Base-by-base conservation (phyloP, 1,139 yeast species). In the Dujonia santamariae region DNA sequence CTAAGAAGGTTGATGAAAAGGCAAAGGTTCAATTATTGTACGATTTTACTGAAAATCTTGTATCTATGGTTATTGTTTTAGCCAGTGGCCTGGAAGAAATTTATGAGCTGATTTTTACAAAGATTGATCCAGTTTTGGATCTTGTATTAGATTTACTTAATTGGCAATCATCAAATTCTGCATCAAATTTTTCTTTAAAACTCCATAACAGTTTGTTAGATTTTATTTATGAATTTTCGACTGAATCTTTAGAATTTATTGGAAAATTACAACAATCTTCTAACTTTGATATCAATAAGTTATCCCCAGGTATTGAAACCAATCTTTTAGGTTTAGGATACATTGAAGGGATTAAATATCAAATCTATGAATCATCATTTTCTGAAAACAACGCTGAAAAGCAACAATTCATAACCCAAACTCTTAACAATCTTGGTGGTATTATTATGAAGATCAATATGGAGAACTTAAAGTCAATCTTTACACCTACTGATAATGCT, bases 21-120 rank as follows among this genome's bases (percentile, higher is more conserved):
- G 66, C 71, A 15, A 67, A 63, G 42, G 53, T 57, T 31, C 68
- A 70, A 37, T 52, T 79, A 36, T 58, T 84, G 33, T 77, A 72
- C 47, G 90, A 81, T 42, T 80, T 76, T 47, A 64, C 83, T 1
- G 97, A 88, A 44, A 88, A 87, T 50, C 52, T 88, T 26, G 54
- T 86, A 27, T 80, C 92, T 1, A 67, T 90, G 34, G 55, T 81
- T 6, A 78, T 83, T 12, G 83, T 83, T 1, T 60, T 92, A 37
- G 79, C 85, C 12, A 74, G 80, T 42, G 75, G 80, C 4, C 75
- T 84, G 8, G 81, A 77, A 25, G 80, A 75, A 27, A 68, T 85
- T 17, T 75, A 77, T 41, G 73, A 72, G 8, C 64, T 66, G 7
- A 58, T 87, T 5, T 59, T 74, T 39, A 7, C 18, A 7, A 53